Evolutionary conservation across 176 grass and related monocot genomes (phyloP).

Genomic region (Cymbopogon citratus): DNA sequence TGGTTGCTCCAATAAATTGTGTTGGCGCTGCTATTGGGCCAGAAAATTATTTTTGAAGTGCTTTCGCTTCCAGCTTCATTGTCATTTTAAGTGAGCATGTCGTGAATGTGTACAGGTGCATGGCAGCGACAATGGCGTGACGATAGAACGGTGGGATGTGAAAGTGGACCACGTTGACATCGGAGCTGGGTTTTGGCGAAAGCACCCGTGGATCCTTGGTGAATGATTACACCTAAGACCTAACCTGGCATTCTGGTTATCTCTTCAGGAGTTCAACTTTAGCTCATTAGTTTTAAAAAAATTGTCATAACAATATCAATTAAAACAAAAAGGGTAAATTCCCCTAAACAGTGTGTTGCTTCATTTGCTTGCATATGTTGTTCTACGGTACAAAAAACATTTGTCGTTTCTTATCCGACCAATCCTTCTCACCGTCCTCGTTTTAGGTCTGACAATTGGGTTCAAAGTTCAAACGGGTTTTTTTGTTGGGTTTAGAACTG

Average conservation of each 20-base stretch:
- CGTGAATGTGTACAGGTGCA: conserved; percentile 40
- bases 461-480: too few species aligned
- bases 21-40: not conserved
- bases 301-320: not conserved
- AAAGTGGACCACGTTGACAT: conserved; percentile 52
- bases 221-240: not conserved
- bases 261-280: not conserved
- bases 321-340: not conserved
- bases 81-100: not conserved
- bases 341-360: not conserved
- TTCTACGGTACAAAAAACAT: not conserved
- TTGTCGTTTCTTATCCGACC: conserved; percentile 4
- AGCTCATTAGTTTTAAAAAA: conserved; percentile 1
- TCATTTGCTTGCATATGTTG: conserved; percentile 1
- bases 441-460: not conserved
- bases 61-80: not conserved
- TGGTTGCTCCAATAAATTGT: not conserved
- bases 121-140: conserved; percentile 14
- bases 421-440: conserved; percentile 1
- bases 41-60: conserved; percentile 2
- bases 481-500: conserved; percentile 2
- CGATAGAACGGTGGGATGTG: conserved; percentile 27
- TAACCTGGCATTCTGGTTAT: not conserved
- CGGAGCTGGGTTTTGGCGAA: conserved; percentile 58
- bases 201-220: conserved; percentile 41